phyloP scores from a whole-genome alignment of 2,329 filamentous ascomycete genomes.

The Cytospora chrysosperma region DNA sequence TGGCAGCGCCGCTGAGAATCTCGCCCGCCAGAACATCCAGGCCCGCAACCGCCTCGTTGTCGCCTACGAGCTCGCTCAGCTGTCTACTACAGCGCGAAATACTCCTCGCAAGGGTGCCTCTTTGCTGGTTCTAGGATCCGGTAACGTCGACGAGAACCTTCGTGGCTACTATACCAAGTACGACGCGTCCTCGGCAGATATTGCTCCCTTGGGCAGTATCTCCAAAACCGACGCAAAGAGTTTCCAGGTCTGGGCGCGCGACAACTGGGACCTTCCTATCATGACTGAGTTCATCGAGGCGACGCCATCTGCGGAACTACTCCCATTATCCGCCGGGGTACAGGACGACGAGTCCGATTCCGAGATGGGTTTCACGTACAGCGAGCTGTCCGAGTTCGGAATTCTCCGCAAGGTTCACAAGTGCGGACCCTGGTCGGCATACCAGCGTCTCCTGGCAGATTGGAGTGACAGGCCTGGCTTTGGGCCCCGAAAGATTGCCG shows the following conservation, averaged over 20 bases:
- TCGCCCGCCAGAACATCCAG: slow-evolving; percentile 68
- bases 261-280: slow-evolving; percentile 60
- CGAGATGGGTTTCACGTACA: slow-evolving; percentile 46
- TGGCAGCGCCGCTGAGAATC: slow-evolving; percentile 56
- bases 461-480: slow-evolving; percentile 36
- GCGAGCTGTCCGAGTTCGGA: slow-evolving; percentile 41
- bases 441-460: slow-evolving; percentile 39
- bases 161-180: slow-evolving; percentile 64
- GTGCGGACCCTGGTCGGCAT: slow-evolving; percentile 41
- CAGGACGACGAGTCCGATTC: slow-evolving; percentile 40
- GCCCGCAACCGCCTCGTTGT: slow-evolving; percentile 64
- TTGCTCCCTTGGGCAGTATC: slow-evolving; percentile 56
- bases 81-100: slow-evolving; percentile 58
- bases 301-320: slow-evolving; percentile 53
- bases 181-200: slow-evolving; percentile 54
- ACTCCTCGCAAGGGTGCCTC: slow-evolving; percentile 51
- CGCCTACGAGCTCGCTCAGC: slow-evolving; percentile 61
- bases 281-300: slow-evolving; percentile 62
- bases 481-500: slow-evolving; percentile 38
- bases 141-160: slow-evolving; percentile 58
- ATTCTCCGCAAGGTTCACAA: slow-evolving; percentile 41
- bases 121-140: slow-evolving; percentile 60
- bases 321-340: slow-evolving; percentile 41
- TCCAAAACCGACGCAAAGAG: slow-evolving; percentile 63
- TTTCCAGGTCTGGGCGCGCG: slow-evolving; percentile 60